Evolutionary conservation across 164 flowering plant species (phyloP).

Genomic region (Malania oleifera): DNA sequence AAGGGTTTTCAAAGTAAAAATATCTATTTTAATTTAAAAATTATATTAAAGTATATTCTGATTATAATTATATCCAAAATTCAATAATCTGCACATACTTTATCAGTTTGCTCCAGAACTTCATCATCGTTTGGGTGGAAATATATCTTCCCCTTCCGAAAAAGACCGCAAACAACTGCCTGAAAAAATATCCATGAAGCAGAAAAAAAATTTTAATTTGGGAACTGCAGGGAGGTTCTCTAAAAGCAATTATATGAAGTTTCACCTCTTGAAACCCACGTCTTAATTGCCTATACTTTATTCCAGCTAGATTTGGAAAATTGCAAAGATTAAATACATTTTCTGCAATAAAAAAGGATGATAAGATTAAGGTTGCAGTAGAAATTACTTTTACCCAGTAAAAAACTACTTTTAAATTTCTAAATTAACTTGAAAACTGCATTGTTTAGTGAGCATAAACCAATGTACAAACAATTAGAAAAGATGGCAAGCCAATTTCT

Average conservation of each 20-base stretch:
- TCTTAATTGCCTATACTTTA: conserved; percentile 59
- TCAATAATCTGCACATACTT: conserved; percentile 43
- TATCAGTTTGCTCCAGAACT: conserved; percentile 59
- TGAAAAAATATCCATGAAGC: conserved; percentile 25
- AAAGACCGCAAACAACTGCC: conserved; percentile 96
- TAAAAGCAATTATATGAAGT: background rate
- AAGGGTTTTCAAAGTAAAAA: too few relatives aligned
- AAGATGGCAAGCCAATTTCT: too few relatives aligned
- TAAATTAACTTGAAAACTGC: too few relatives aligned
- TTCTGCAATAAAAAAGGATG: conserved; percentile 48
- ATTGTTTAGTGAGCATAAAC: too few relatives aligned
- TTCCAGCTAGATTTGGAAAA: conserved; percentile 66
- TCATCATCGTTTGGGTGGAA: conserved; percentile 93
- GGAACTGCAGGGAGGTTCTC: background rate
- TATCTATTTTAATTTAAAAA: too few relatives aligned
- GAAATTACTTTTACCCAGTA: background rate
- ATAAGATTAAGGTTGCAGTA: background rate
- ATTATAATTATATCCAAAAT: conserved; percentile 1
- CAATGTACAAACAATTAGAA: too few relatives aligned
- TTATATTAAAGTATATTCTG: background rate
- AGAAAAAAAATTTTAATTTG: conserved; percentile 10
- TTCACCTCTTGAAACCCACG: conserved; percentile 77
- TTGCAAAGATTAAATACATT: conserved; percentile 86
- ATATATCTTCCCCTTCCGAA: conserved; percentile 60
- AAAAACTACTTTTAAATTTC: too few relatives aligned